Base-by-base conservation (phyloP, 1,284 basidiomycete species). In the Ustilago tritici region DNA sequence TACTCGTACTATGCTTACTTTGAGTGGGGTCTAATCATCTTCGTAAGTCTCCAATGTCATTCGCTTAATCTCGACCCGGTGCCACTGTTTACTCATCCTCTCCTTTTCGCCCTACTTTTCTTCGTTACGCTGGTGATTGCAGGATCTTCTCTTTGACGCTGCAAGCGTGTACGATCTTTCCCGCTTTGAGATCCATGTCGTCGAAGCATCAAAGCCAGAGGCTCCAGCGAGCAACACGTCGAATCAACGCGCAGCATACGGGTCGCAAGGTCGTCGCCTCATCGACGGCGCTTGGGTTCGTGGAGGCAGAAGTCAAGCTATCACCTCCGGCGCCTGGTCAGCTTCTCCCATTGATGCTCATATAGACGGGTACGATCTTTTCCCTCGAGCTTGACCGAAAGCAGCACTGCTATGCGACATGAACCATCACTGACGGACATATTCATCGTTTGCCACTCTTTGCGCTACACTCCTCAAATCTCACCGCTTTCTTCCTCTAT, bases 21-120 rank as follows among this genome's bases (percentile, higher is more conserved):
- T n/a, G 84, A 85, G 40, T 84, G 84, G 84, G 76, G 77, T 11
- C 75, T 85, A 31, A 82, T 84, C 56, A 57, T 83, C 34, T 76
- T 84, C 49, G 80, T 81, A 60, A 73, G 80, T 78, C 23, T 28
- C 23, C 35, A 8, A 12, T n/a, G 7, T 10, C 17, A 47, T 31
- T 47, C 12, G 40, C 38, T 23, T 19, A 3, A 23, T 17, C n/a
- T 19, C 15, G 7, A 19, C 36, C 52, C 2, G 36, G 19, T 19
- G 1, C 6, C 8, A 19, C n/a, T n/a, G n/a, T 15, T n/a, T 19
- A 19, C 49, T 50, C 28, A 32, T 50, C 14, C 31, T 32, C 34
- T 34, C 2, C 46, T n/a, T 49, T 35, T 11, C 3, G 6, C 52
- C n/a, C 35, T n/a, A 10, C 15, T 17, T 8, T 12, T 32, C 19